Percentiles rank a stretch among this genome's conserved stretches.
Evolutionary conservation across 768 basidiomycete genomes (phyloP).

Genomic region (Termitomyces eurrhizus): DNA sequence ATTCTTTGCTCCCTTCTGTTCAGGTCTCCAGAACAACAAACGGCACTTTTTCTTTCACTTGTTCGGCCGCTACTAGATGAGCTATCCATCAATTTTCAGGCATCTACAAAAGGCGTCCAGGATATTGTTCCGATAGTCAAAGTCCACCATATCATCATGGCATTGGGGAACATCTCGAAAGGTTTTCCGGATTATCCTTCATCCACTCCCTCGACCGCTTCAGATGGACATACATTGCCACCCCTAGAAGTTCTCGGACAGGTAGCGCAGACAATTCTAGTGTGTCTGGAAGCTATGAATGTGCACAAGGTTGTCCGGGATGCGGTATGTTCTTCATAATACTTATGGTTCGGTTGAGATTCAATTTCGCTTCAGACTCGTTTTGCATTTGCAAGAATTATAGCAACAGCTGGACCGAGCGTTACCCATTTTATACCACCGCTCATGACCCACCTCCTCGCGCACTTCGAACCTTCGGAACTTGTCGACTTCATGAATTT

Average conservation of each 20-base stretch:
- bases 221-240: slow-evolving; percentile 64
- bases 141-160: slow-evolving; percentile 92
- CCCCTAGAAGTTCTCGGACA: slow-evolving; percentile 77
- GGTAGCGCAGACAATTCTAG: slow-evolving; percentile 82
- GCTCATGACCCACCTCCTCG: slow-evolving; percentile 86
- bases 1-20: slow-evolving; percentile 75
- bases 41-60: slow-evolving; percentile 65
- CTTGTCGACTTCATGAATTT: slow-evolving; percentile 95
- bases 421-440: slow-evolving; percentile 86
- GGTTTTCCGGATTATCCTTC: slow-evolving; percentile 91
- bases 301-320: slow-evolving; percentile 84
- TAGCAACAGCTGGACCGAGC: slow-evolving; percentile 72
- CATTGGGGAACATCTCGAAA: slow-evolving; percentile 90
- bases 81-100: slow-evolving; percentile 54
- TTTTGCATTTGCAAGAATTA: slow-evolving; percentile 88
- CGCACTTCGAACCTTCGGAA: slow-evolving; percentile 89
- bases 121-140: slow-evolving; percentile 79
- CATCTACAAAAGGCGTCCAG: slow-evolving; percentile 50
- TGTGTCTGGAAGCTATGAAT: slow-evolving; percentile 87
- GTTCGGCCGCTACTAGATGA: slow-evolving; percentile 81
- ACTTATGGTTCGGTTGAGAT: slow-evolving; percentile 5
- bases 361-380: slow-evolving; percentile 60
- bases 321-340: slow-evolving; percentile 56
- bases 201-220: slow-evolving; percentile 49
- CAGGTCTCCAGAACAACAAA: slow-evolving; percentile 64